A percentile compares a stretch with the other conserved stretches of the same genome.
These are phyloP conservation scores for Stachybotrys echinatus DNA, from an alignment of 2,329 filamentous ascomycete species.

Conservation along the genomic window DNA sequence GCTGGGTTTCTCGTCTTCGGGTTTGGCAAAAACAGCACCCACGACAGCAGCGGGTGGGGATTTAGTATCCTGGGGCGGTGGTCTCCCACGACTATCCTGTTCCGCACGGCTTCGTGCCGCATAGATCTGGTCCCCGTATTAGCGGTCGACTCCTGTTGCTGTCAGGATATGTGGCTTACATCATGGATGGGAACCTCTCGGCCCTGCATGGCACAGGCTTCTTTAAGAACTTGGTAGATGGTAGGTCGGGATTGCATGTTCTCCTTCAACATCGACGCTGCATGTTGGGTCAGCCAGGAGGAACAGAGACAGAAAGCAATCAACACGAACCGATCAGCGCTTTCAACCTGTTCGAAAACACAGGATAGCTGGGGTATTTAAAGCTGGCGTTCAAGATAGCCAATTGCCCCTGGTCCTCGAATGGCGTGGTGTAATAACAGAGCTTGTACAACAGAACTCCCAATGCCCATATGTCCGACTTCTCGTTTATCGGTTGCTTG, in stretches of 20 bases:
- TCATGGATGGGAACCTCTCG: slow-evolving; percentile 84
- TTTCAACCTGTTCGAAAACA: slow-evolving; percentile 86
- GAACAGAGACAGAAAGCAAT: neutral
- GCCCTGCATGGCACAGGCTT: slow-evolving; percentile 85
- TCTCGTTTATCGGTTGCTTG: slow-evolving; percentile 95
- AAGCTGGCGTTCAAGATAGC: slow-evolving; percentile 95
- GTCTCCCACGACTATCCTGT: slow-evolving; percentile 42
- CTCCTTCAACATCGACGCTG: slow-evolving; percentile 87
- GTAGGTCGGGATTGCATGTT: slow-evolving; percentile 74
- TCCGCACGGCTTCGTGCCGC: slow-evolving; percentile 59
- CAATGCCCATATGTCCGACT: slow-evolving; percentile 96
- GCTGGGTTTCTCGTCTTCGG: slow-evolving; percentile 61
- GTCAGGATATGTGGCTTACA: slow-evolving; percentile 46
- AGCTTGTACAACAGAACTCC: slow-evolving; percentile 95
- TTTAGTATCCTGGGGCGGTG: slow-evolving; percentile 48
- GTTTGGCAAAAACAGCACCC: slow-evolving; percentile 77
- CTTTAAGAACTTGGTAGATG: slow-evolving; percentile 87
- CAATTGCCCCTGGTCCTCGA: slow-evolving; percentile 95
- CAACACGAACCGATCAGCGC: slow-evolving; percentile 69
- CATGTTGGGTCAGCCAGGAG: slow-evolving; percentile 12
- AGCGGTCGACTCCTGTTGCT: slow-evolving; percentile 1
- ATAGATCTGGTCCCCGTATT: slow-evolving; percentile 57
- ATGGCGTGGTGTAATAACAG: slow-evolving; percentile 98
- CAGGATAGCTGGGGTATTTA: slow-evolving; percentile 82
- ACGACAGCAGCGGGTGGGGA: slow-evolving; percentile 56